Percentiles rank a stretch among this genome's conserved stretches.
Conservation (phyloP, 176 grass and related monocot species). For the Elaeis guineensis region DNA sequence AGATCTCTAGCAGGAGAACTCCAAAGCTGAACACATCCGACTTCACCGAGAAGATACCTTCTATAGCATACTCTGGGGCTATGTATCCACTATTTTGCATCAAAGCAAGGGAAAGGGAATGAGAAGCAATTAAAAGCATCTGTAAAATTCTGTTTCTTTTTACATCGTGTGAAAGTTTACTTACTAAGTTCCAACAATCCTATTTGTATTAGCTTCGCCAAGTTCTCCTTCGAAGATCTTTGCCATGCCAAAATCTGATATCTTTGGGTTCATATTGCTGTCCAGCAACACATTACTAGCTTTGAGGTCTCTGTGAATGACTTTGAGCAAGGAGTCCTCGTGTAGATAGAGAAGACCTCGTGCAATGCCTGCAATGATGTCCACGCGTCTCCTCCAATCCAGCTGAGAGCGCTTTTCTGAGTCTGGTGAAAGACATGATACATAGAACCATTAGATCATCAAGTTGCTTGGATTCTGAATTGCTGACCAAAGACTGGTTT, state of each 20-base stretch:
- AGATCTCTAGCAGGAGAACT: constrained; percentile 78
- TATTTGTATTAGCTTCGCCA: constrained; percentile 46
- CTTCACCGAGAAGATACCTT: constrained; percentile 79
- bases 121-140: no score
- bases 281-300: constrained; percentile 90
- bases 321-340: constrained; percentile 72
- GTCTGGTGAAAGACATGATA: constrained; percentile 17
- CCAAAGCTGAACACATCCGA: constrained; percentile 92
- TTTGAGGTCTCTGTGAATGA: no score
- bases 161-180: background rate
- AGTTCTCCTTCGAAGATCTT: constrained; percentile 62
- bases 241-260: constrained; percentile 95
- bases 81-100: constrained; percentile 39
- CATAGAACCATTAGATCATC: no score
- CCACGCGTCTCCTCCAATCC: constrained; percentile 66
- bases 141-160: background rate
- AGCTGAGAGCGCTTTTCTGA: constrained; percentile 33
- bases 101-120: no score
- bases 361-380: constrained; percentile 71
- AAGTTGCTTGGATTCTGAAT: no score
- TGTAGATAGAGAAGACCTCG: constrained; percentile 92
- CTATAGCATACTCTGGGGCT: constrained; percentile 68
- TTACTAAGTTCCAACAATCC: constrained; percentile 78
- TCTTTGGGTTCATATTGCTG: constrained; percentile 89
- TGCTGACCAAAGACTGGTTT: no score